Base-by-base conservation (phyloP, 805 yeast species). In the Schizosaccharomyces lindneri region DNA sequence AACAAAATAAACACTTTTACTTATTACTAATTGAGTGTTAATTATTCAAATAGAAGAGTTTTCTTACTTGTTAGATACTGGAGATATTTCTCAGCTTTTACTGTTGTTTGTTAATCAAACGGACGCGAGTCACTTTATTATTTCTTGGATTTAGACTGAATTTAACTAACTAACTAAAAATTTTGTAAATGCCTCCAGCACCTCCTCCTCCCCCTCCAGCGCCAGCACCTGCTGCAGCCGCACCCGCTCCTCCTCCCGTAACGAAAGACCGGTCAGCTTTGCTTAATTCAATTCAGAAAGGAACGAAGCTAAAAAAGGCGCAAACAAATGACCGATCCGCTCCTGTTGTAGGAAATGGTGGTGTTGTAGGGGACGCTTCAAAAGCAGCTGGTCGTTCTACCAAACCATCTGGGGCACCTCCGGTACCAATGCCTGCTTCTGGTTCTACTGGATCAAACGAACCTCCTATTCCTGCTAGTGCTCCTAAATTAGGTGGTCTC, bases 241-340 rank as follows among this genome's bases (percentile, higher is more conserved):
- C 29, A 19, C 43, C 48, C 13, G 43, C 60, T 63, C 69, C 21
- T 67, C 67, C 13, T 72, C 70, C 66, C 65, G 69, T 46, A 70
- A 69, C 60, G 1, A 36, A 27, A 9, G 60, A 57, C 17, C 43
- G 60, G 6, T 57, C 60, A 1, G 78, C 77, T 5, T 68, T 90
- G 61, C 75, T 90, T 31, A 87, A 93, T 39, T 95, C 86, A 69
- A 90, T 90, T 65, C 79, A 87, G 67, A 84, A 85, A 64, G 90
- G 89, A 27, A 72, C 69, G 61, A 70, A 67, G 59, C 74, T 84
- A 62, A 83, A 81, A 67, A 81, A 83, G 64, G 80, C 86, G 0
- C 71, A 68, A 64, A 79, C 97, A 64, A 73, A 78, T 72, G 82
- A 80, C 75, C 72, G 95, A 73, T 79, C 85, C 63, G 79, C 78